Conservation (phyloP, 768 basidiomycete genomes). For the Lactifluus hygrophoroides region DNA sequence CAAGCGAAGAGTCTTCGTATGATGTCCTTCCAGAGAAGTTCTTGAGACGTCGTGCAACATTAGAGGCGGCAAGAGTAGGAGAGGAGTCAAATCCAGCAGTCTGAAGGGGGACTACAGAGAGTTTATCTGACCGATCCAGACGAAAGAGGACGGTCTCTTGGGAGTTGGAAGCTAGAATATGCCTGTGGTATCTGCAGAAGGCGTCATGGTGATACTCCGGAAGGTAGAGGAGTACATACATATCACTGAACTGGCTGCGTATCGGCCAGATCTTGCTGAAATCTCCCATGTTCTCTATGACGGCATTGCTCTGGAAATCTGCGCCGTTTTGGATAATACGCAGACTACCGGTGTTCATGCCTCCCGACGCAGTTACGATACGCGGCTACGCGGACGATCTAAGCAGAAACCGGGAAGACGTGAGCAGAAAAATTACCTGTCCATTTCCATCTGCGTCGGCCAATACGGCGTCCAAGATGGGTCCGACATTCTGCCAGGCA, state of each 20-base stretch:
- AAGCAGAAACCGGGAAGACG: background rate
- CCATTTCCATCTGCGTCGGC: conserved; percentile 65
- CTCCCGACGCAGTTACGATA: conserved; percentile 83
- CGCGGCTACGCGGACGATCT: conserved; percentile 40
- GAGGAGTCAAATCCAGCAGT: conserved; percentile 38
- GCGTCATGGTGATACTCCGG: background rate
- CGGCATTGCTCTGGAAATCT: conserved; percentile 59
- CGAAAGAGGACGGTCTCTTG: conserved; percentile 46
- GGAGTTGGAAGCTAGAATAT: conserved; percentile 54
- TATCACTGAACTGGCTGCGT: conserved; percentile 36
- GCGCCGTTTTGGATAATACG: conserved; percentile 76
- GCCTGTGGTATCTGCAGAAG: conserved; percentile 38
- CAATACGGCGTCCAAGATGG: conserved; percentile 72
- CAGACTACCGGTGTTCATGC: conserved; percentile 63
- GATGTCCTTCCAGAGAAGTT: conserved; percentile 17
- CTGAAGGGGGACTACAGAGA: conserved; percentile 32
- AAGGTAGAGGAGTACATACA: conserved; percentile 32
- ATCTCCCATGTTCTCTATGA: conserved; percentile 46
- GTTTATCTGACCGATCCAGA: conserved; percentile 38
- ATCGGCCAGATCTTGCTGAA: conserved; percentile 60
- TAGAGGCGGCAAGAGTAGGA: conserved; percentile 58
- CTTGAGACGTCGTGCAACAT: conserved; percentile 35
- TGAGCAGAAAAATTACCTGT: conserved; percentile 37
- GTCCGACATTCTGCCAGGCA: conserved; percentile 68
- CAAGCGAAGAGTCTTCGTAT: conserved; percentile 41